phyloP scores from a whole-genome alignment of 2,329 filamentous ascomycete genomes.

The Pleoardoris graminearum region DNA sequence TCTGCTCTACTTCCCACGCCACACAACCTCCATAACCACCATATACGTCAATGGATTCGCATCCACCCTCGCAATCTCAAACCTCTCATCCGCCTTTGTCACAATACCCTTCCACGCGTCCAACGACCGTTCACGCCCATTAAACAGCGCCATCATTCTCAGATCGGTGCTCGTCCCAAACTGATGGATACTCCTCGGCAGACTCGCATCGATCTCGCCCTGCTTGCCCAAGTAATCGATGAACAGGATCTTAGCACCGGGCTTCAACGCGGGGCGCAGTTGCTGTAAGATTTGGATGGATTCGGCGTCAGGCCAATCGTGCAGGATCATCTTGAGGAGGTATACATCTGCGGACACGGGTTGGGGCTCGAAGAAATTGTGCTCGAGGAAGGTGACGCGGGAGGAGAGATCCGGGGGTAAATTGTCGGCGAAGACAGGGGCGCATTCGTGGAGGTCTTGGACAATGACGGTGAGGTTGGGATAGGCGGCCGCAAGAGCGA shows the following conservation, averaged over 20 bases:
- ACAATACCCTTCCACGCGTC: slow-evolving; percentile 54
- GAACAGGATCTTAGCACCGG: slow-evolving; percentile 55
- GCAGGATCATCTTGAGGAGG: slow-evolving; percentile 62
- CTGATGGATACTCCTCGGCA: slow-evolving; percentile 29
- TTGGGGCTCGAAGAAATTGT: slow-evolving; percentile 64
- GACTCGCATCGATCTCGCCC: slow-evolving; percentile 24
- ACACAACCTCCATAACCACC: slow-evolving; percentile 8
- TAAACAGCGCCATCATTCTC: slow-evolving; percentile 56
- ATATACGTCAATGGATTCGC: slow-evolving; percentile 20
- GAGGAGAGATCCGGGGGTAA: slow-evolving; percentile 27
- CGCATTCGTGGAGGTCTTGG: slow-evolving; percentile 36
- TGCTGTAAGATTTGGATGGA: slow-evolving; percentile 43
- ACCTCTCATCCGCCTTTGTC: slow-evolving; percentile 51
- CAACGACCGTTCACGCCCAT: slow-evolving; percentile 52
- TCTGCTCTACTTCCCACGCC: no score
- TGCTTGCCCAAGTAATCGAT: slow-evolving; percentile 43
- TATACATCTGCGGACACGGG: slow-evolving; percentile 58
- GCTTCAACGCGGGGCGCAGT: slow-evolving; percentile 60
- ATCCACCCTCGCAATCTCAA: slow-evolving; percentile 42
- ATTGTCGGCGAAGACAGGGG: slow-evolving; percentile 27
- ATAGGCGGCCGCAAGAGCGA: slow-evolving; percentile 29
- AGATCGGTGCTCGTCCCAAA: slow-evolving; percentile 50
- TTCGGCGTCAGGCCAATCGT: slow-evolving; percentile 63
- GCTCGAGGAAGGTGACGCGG: slow-evolving; percentile 48
- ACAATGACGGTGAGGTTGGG: slow-evolving; percentile 37